A percentile compares a stretch with the other conserved stretches of the same genome.
Evolutionary conservation across 257 asterid species (phyloP).

Genomic region (Nicotiana tabacum): DNA sequence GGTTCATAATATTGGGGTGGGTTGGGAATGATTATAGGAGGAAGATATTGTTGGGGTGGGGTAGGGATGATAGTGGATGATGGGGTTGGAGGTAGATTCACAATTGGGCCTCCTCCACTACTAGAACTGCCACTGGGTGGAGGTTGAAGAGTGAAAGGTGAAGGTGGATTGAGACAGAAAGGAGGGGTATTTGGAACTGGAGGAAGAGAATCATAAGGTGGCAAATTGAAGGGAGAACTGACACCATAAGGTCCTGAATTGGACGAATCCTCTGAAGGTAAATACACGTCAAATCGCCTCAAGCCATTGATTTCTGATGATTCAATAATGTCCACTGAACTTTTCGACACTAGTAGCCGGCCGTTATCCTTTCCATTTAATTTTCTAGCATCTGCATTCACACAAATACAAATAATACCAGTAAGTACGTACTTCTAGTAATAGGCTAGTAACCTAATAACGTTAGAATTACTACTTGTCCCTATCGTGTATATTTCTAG

Average conservation of each 20-base stretch:
- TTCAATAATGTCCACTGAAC: slow-evolving; percentile 15
- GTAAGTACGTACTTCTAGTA: neutral
- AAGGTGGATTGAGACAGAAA: slow-evolving; percentile 47
- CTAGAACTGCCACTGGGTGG: slow-evolving; percentile 6
- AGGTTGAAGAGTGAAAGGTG: slow-evolving; percentile 36
- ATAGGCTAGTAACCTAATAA: neutral
- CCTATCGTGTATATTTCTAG: neutral
- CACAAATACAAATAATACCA: neutral
- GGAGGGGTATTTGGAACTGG: slow-evolving; percentile 68
- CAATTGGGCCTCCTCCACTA: slow-evolving; percentile 1
- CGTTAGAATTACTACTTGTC: neutral
- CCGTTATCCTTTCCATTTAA: slow-evolving; percentile 11
- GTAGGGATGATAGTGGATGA: slow-evolving; percentile 12
- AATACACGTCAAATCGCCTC: slow-evolving; percentile 25
- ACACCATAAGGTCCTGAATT: slow-evolving; percentile 41
- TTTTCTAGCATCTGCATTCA: slow-evolving; percentile 41
- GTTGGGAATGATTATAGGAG: slow-evolving; percentile 25
- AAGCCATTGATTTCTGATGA: slow-evolving; percentile 12
- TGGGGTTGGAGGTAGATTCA: slow-evolving; percentile 5
- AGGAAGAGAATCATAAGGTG: slow-evolving; percentile 81
- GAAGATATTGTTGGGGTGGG: slow-evolving; percentile 31
- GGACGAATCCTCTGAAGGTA: slow-evolving; percentile 28
- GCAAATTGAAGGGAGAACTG: slow-evolving; percentile 65
- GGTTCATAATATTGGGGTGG: slow-evolving; percentile 40
- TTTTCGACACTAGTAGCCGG: slow-evolving; percentile 12